Evolutionary conservation across 1,284 basidiomycete genomes (phyloP).

Genomic region (Melampsora abietis-canadensis): DNA sequence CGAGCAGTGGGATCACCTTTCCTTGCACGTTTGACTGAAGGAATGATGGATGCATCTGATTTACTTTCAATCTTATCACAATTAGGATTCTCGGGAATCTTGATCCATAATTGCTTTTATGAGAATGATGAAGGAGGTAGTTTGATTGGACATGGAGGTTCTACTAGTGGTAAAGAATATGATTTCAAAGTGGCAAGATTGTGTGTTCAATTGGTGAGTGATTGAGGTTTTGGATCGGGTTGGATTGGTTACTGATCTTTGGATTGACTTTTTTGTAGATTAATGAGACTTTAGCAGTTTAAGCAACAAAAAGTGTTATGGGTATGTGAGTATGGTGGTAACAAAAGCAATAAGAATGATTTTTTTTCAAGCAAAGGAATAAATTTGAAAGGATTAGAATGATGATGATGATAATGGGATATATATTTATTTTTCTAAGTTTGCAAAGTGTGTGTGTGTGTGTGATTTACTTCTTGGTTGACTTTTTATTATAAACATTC

Average conservation of each 20-base stretch:
- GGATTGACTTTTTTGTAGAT: slow-evolving; percentile 3
- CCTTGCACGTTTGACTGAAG: slow-evolving; percentile 26
- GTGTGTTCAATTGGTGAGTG: slow-evolving; percentile 34
- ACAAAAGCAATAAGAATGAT: too few relatives aligned
- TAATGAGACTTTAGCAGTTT: slow-evolving; percentile 36
- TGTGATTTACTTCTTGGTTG: too few relatives aligned
- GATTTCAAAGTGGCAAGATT: slow-evolving; percentile 30
- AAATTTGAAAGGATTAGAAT: too few relatives aligned
- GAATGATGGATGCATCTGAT: slow-evolving; percentile 24
- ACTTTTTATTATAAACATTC: too few relatives aligned
- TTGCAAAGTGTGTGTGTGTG: too few relatives aligned
- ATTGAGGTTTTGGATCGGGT: too few relatives aligned
- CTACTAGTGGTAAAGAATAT: slow-evolving; percentile 15
- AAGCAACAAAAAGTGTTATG: neutral
- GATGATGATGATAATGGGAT: too few relatives aligned
- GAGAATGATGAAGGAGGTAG: slow-evolving; percentile 8
- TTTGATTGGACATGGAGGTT: neutral
- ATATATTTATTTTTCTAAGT: too few relatives aligned
- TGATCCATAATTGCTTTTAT: slow-evolving; percentile 23
- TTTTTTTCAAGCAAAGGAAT: too few relatives aligned
- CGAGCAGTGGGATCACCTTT: slow-evolving; percentile 25
- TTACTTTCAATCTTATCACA: slow-evolving; percentile 31
- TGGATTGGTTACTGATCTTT: too few relatives aligned
- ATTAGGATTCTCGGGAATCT: slow-evolving; percentile 30
- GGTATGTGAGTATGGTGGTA: too few relatives aligned